phyloP scores from a whole-genome alignment of 2,329 filamentous ascomycete genomes.

The Microcera coccophila region DNA sequence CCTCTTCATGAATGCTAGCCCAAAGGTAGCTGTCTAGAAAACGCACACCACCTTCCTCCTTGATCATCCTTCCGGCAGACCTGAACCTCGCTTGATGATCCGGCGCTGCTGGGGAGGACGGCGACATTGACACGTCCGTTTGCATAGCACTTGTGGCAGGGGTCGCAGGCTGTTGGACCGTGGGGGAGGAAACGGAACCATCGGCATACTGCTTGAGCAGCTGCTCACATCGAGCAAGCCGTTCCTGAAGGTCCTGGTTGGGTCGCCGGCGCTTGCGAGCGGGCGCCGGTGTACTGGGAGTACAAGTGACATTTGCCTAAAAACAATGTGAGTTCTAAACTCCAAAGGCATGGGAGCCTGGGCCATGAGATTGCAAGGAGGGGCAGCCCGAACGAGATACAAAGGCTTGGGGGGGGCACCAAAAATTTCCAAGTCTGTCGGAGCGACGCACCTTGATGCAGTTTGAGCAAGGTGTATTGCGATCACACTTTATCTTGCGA shows the following conservation, averaged over 20 bases:
- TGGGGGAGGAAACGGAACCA: conserved; percentile 28
- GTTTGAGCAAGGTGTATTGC: conserved; percentile 56
- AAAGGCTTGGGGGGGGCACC: background rate
- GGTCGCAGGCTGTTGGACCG: conserved; percentile 11
- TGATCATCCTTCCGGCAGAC: conserved; percentile 50
- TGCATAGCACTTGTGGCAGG: conserved; percentile 19
- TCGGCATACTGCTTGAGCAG: conserved; percentile 55
- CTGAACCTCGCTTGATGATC: conserved; percentile 39
- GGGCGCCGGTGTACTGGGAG: conserved; percentile 57
- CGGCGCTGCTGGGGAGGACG: conserved; percentile 25
- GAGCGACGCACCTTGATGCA: conserved; percentile 51
- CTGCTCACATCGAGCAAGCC: conserved; percentile 56
- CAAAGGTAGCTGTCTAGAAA: conserved; percentile 57
- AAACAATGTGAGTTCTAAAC: background rate
- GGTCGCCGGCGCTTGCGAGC: conserved; percentile 56
- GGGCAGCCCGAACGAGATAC: background rate
- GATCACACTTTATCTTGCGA: conserved; percentile 61
- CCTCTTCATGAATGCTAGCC: conserved; percentile 54
- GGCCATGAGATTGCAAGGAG: background rate
- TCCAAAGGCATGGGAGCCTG: background rate
- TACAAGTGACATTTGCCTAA: conserved; percentile 57
- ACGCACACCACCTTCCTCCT: conserved; percentile 50
- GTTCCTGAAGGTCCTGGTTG: conserved; percentile 59
- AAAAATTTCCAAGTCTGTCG: background rate
- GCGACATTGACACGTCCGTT: conserved; percentile 21